These are phyloP conservation scores for Lachnellula cervina DNA, from an alignment of 2,329 filamentous ascomycete genomes.

Conservation along the genomic window DNA sequence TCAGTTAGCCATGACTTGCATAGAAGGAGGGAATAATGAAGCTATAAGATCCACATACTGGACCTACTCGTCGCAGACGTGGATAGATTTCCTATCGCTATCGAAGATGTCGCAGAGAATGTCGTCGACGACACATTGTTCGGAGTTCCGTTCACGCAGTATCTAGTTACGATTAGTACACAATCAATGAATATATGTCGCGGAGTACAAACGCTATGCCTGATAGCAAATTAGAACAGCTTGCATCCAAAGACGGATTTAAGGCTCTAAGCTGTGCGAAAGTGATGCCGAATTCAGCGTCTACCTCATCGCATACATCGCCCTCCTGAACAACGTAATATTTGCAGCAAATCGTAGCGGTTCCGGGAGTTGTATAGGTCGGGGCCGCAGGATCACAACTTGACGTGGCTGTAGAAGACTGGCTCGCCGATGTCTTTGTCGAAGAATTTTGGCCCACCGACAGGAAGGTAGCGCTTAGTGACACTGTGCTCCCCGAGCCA, in stretches of 20 bases:
- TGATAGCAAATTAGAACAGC: not conserved
- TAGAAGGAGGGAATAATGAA: too few relatives aligned
- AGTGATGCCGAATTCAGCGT: not conserved
- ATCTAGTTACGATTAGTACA: not conserved
- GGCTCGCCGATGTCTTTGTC: not conserved
- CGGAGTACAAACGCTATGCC: not conserved
- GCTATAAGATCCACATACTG: too few relatives aligned
- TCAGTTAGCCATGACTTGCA: too few relatives aligned
- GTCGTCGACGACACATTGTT: too few relatives aligned
- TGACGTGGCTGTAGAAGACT: not conserved
- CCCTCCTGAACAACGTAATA: not conserved
- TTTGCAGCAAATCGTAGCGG: not conserved
- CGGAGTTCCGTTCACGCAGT: not conserved
- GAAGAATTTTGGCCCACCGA: too few relatives aligned
- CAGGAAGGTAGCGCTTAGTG: too few relatives aligned
- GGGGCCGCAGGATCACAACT: not conserved
- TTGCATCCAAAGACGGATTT: not conserved
- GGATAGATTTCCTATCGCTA: too few relatives aligned
- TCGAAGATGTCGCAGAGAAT: too few relatives aligned
- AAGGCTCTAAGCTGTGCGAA: not conserved
- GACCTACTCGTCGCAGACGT: too few relatives aligned
- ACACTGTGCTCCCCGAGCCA: too few relatives aligned
- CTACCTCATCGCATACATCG: not conserved
- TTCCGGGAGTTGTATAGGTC: not conserved
- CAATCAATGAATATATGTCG: not conserved